Conservation (phyloP, 805 yeast species). For the Barnettozyma sp. region DNA sequence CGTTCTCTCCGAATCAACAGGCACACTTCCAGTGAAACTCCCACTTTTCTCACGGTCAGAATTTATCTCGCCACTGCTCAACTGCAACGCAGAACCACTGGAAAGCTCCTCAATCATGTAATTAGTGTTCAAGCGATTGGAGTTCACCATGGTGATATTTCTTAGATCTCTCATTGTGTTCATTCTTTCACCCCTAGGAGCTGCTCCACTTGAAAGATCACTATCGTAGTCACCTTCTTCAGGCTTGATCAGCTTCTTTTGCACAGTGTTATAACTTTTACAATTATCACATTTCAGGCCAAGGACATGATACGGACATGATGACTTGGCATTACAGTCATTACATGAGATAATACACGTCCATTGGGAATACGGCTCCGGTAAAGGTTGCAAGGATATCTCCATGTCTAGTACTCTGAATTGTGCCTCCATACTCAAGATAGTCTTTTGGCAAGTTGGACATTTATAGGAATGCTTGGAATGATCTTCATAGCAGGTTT, state of each 20-base stretch:
- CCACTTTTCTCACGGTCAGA: not conserved
- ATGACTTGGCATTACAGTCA: constrained; percentile 81
- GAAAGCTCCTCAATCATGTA: constrained; percentile 20
- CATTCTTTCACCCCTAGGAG: constrained; percentile 15
- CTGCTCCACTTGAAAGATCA: constrained; percentile 21
- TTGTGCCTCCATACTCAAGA: constrained; percentile 81
- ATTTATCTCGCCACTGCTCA: not conserved
- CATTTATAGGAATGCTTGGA: constrained; percentile 83
- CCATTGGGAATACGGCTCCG: constrained; percentile 75
- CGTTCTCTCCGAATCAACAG: constrained; percentile 5
- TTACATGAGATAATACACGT: constrained; percentile 68
- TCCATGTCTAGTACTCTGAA: constrained; percentile 84
- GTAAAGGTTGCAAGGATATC: constrained; percentile 67
- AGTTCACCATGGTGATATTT: constrained; percentile 17
- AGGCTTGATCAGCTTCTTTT: constrained; percentile 61
- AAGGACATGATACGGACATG: constrained; percentile 69
- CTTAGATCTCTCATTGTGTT: constrained; percentile 15
- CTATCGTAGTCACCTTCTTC: constrained; percentile 38
- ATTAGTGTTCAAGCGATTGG: constrained; percentile 22
- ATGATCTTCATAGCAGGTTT: constrained; percentile 72
- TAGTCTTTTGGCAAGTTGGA: constrained; percentile 81
- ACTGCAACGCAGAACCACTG: constrained; percentile 1
- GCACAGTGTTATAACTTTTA: constrained; percentile 79
- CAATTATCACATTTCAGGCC: constrained; percentile 88
- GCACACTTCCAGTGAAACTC: not conserved